A percentile compares a stretch with the other conserved stretches of the same genome.
These are phyloP conservation scores for Typha latifolia DNA, from an alignment of 176 grass and related monocot species.

Conservation along the genomic window DNA sequence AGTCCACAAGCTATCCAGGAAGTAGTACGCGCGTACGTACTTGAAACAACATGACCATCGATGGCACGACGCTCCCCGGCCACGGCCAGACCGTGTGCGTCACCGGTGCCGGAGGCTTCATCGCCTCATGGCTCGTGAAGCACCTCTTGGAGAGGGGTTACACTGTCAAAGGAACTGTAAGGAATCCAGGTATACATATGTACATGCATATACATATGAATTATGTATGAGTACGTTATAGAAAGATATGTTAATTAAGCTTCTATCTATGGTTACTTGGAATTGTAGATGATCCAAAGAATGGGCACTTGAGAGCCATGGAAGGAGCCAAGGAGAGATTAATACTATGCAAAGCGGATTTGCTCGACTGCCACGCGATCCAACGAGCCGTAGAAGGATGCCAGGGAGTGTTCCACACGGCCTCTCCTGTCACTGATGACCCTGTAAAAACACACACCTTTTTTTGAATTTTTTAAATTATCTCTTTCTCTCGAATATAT, in stretches of 20 bases:
- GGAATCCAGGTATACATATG: constrained; percentile 31
- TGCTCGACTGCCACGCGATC: constrained; percentile 57
- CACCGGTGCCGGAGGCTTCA: constrained; percentile 61
- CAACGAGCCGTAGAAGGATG: constrained; percentile 47
- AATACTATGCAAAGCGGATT: constrained; percentile 48
- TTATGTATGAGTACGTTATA: not conserved
- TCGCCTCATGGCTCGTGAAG: constrained; percentile 67
- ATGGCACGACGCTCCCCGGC: not conserved
- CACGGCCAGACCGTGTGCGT: constrained; percentile 50
- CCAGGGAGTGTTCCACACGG: constrained; percentile 82
- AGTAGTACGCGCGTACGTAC: too few relatives aligned
- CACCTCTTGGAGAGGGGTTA: constrained; percentile 47
- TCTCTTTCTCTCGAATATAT: too few relatives aligned
- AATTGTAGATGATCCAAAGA: constrained; percentile 60
- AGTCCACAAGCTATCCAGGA: too few relatives aligned
- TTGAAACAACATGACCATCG: not conserved
- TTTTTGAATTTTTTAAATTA: not conserved
- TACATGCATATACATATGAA: not conserved
- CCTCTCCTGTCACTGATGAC: constrained; percentile 73
- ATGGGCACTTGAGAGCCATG: constrained; percentile 55
- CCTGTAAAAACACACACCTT: constrained; percentile 25
- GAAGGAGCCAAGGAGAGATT: constrained; percentile 60
- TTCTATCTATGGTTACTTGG: not conserved
- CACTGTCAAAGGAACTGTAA: constrained; percentile 48
- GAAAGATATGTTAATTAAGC: too few relatives aligned